phyloP scores from a whole-genome alignment of 2,329 filamentous ascomycete genomes.

The Calonectria naviculata region DNA sequence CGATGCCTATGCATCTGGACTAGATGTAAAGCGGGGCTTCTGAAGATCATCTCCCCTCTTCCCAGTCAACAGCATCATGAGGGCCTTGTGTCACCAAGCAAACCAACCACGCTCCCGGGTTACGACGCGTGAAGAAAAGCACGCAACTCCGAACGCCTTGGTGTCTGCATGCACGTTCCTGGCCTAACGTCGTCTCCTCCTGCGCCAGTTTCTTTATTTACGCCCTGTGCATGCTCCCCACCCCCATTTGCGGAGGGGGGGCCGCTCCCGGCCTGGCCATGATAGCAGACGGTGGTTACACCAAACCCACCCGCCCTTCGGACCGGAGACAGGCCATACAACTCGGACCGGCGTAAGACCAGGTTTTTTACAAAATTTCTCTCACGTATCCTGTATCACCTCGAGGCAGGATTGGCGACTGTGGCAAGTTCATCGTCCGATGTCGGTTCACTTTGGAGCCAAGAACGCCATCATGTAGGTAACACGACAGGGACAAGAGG shows the following conservation, averaged over 20 bases:
- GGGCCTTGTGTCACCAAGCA: neutral
- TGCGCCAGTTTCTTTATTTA: neutral
- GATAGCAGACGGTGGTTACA: neutral
- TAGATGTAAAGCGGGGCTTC: neutral
- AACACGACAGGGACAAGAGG: slow-evolving; percentile 14
- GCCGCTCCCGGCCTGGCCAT: neutral
- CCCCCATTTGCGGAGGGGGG: neutral
- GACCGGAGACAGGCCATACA: neutral
- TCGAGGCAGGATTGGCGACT: neutral
- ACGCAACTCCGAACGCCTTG: neutral
- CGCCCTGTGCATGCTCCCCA: neutral
- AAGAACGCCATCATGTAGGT: slow-evolving; percentile 13
- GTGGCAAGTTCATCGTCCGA: neutral
- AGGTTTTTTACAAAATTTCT: neutral
- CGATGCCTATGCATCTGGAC: neutral
- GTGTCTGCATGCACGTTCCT: neutral
- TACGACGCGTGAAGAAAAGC: neutral
- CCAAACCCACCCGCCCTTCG: neutral
- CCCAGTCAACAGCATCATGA: neutral
- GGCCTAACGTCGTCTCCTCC: neutral
- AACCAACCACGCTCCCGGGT: neutral
- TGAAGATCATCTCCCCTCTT: slow-evolving; percentile 4
- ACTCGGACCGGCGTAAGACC: neutral
- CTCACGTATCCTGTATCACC: neutral
- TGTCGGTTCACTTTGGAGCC: slow-evolving; percentile 3